Conservation (phyloP, 805 yeast genomes). For the Yamadazyma paraphyllophila region DNA sequence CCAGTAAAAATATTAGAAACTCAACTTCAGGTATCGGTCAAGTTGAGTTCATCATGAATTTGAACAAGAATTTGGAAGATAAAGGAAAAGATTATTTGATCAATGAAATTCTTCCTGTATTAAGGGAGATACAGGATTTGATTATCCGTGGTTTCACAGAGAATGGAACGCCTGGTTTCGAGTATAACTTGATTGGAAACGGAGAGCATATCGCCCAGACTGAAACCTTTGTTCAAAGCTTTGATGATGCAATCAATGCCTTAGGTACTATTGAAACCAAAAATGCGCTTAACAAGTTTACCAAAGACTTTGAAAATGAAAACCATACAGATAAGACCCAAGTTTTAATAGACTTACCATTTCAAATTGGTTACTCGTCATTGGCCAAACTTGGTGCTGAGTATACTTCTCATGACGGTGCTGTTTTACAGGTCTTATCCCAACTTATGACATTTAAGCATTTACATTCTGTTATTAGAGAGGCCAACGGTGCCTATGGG, state of each 20-base stretch:
- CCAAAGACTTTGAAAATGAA: slow-evolving; percentile 15
- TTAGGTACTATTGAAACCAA: not conserved
- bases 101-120: slow-evolving; percentile 60
- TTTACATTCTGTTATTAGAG: slow-evolving; percentile 86
- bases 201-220: slow-evolving; percentile 34
- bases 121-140: slow-evolving; percentile 49
- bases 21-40: slow-evolving; percentile 73
- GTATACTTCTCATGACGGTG: slow-evolving; percentile 72
- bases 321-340: slow-evolving; percentile 19
- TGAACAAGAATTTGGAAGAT: slow-evolving; percentile 49
- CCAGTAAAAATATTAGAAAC: slow-evolving; percentile 61
- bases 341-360: slow-evolving; percentile 69
- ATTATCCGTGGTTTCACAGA: slow-evolving; percentile 34
- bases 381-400: slow-evolving; percentile 63
- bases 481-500: slow-evolving; percentile 97
- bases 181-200: slow-evolving; percentile 60
- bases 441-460: slow-evolving; percentile 78
- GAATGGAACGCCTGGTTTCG: slow-evolving; percentile 25
- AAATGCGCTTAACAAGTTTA: slow-evolving; percentile 17
- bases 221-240: slow-evolving; percentile 33
- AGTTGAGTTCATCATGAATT: slow-evolving; percentile 61
- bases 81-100: slow-evolving; percentile 33
- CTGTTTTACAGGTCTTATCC: slow-evolving; percentile 78
- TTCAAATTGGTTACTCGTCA: slow-evolving; percentile 84
- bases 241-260: slow-evolving; percentile 23